Percentiles rank a stretch among this genome's conserved stretches.
Evolutionary conservation across 2,329 filamentous ascomycete genomes (phyloP).

Genomic region (Rhynchosporium agropyri): DNA sequence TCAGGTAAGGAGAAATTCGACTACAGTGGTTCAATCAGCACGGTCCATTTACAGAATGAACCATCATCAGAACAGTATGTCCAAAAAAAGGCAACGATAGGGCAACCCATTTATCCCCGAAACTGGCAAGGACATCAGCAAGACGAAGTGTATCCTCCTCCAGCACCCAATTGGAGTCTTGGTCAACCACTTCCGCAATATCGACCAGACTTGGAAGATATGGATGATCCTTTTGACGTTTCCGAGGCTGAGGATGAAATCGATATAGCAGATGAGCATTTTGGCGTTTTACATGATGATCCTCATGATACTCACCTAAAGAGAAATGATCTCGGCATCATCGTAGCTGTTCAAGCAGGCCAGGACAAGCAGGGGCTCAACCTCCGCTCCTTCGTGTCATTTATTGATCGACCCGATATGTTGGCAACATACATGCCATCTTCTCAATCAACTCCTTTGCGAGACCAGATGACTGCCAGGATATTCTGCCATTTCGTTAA

Average conservation of each 20-base stretch:
- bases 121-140: slow-evolving; percentile 12
- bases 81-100: not conserved
- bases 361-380: slow-evolving; percentile 41
- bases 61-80: not conserved
- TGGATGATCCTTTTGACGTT: slow-evolving; percentile 46
- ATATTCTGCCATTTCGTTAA: slow-evolving; percentile 93
- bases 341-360: slow-evolving; percentile 38
- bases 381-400: slow-evolving; percentile 51
- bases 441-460: slow-evolving; percentile 70
- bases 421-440: slow-evolving; percentile 69
- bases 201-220: slow-evolving; percentile 24
- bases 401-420: slow-evolving; percentile 48
- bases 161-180: slow-evolving; percentile 8
- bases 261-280: slow-evolving; percentile 9
- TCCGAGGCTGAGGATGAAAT: slow-evolving; percentile 59
- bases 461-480: slow-evolving; percentile 75
- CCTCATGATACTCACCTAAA: slow-evolving; percentile 44
- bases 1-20: not conserved
- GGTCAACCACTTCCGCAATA: slow-evolving; percentile 6
- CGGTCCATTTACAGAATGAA: not conserved
- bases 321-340: slow-evolving; percentile 38
- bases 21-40: not conserved
- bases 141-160: slow-evolving; percentile 7
- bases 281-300: slow-evolving; percentile 38
- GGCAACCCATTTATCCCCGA: slow-evolving; percentile 1